These are phyloP conservation scores for Peniophora sp. DNA, from an alignment of 1,284 basidiomycete species.

Conservation along the genomic window DNA sequence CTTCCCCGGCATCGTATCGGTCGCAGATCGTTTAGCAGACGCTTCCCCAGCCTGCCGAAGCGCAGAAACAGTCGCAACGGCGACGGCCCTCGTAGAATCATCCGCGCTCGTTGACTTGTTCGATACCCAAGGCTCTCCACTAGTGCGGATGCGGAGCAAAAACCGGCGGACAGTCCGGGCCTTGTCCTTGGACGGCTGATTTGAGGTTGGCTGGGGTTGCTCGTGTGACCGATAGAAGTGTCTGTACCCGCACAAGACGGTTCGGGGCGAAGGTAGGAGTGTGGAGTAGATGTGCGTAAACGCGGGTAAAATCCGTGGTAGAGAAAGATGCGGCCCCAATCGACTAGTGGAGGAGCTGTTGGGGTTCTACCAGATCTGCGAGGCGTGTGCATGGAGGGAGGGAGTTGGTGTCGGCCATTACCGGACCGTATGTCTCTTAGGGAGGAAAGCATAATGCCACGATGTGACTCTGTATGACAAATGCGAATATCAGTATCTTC, in stretches of 20 bases:
- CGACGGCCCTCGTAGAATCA: conserved; percentile 86
- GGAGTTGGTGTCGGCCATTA: too few species aligned
- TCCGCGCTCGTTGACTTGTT: conserved; percentile 71
- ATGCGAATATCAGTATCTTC: conserved; percentile 4
- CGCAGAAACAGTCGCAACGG: conserved; percentile 84
- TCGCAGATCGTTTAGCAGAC: conserved; percentile 35
- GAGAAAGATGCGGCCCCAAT: conserved; percentile 53
- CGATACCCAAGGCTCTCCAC: conserved; percentile 68
- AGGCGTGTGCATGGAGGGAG: conserved; percentile 94
- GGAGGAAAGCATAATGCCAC: conserved; percentile 99
- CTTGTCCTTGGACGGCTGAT: conserved; percentile 10
- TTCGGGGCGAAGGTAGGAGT: conserved; percentile 30
- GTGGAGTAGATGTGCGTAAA: conserved; percentile 8
- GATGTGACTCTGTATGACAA: conserved; percentile 83
- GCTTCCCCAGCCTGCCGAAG: conserved; percentile 65
- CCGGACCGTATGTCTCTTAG: too few species aligned
- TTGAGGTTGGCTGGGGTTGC: conserved; percentile 14
- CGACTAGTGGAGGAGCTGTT: conserved; percentile 70
- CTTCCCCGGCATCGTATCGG: conserved; percentile 19
- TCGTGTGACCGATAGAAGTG: conserved; percentile 15
- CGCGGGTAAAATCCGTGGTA: conserved; percentile 58
- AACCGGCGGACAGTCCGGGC: conserved; percentile 46
- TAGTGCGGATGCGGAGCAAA: conserved; percentile 51
- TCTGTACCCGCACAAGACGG: conserved; percentile 33
- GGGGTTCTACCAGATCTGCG: conserved; percentile 99